Evolutionary conservation across 345 rosid genomes (phyloP).

Genomic region (Populus tremula): DNA sequence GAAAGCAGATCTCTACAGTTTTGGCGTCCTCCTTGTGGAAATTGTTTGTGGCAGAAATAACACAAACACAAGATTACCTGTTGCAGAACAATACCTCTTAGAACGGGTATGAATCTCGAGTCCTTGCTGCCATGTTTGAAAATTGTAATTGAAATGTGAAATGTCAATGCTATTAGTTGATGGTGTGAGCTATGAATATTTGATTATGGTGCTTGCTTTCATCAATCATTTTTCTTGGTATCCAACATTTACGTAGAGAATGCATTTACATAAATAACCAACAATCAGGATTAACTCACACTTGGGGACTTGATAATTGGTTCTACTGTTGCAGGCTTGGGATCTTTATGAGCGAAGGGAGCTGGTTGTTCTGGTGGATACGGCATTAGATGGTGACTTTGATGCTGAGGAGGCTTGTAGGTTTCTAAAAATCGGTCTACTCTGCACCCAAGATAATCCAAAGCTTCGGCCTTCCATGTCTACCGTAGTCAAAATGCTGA

Average conservation of each 20-base stretch:
- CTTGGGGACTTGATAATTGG: not conserved
- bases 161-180: not conserved
- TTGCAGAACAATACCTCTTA: slow-evolving; percentile 73
- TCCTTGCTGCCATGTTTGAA: not conserved
- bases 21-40: slow-evolving; percentile 86
- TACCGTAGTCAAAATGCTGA: slow-evolving; percentile 53
- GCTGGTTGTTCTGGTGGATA: slow-evolving; percentile 61
- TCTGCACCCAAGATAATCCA: slow-evolving; percentile 75
- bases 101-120: slow-evolving; percentile 61
- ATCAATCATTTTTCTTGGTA: not conserved
- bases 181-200: not conserved
- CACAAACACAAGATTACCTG: slow-evolving; percentile 66
- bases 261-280: not conserved
- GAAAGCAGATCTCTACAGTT: slow-evolving; percentile 92
- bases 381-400: slow-evolving; percentile 48
- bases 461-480: slow-evolving; percentile 76
- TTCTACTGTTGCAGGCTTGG: slow-evolving; percentile 69
- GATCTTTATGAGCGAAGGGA: slow-evolving; percentile 63
- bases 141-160: not conserved
- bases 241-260: not conserved
- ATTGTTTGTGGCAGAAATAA: slow-evolving; percentile 86
- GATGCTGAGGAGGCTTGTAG: slow-evolving; percentile 72
- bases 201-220: not conserved
- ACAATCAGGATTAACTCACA: not conserved
- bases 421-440: slow-evolving; percentile 61